Evolutionary conservation across 179 eudicot genomes (phyloP).

Genomic region (Beta lomatogona): DNA sequence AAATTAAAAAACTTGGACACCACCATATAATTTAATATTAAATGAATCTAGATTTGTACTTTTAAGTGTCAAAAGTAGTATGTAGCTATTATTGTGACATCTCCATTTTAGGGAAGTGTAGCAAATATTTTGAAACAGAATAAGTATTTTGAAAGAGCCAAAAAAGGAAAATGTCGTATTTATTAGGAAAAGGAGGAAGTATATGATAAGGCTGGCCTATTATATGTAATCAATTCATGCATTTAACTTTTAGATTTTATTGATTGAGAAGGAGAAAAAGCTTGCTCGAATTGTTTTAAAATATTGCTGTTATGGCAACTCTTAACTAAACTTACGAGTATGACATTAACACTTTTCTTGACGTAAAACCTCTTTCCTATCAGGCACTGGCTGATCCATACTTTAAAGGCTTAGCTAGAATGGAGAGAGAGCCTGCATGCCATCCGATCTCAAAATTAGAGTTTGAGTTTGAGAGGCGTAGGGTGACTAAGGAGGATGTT

Average conservation of each 20-base stretch:
- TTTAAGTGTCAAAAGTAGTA: no score
- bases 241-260: not conserved
- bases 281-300: no score
- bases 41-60: no score
- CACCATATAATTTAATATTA: no score
- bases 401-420: conserved; percentile 79
- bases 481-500: conserved; percentile 74
- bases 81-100: no score
- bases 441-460: conserved; percentile 80
- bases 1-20: no score
- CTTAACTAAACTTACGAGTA: not conserved
- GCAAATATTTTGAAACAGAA: no score
- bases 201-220: not conserved
- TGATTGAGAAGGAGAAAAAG: not conserved
- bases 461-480: conserved; percentile 87
- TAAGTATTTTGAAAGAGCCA: no score
- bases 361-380: conserved; percentile 10
- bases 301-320: no score
- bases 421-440: conserved; percentile 88
- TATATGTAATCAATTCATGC: not conserved
- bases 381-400: conserved; percentile 95
- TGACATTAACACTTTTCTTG: not conserved
- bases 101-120: no score
- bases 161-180: no score
- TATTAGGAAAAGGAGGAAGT: no score